A percentile compares a stretch with the other conserved stretches of the same genome.
Evolutionary conservation across 2,329 filamentous ascomycete species (phyloP).

Genomic region (Cytospora chrysosperma): DNA sequence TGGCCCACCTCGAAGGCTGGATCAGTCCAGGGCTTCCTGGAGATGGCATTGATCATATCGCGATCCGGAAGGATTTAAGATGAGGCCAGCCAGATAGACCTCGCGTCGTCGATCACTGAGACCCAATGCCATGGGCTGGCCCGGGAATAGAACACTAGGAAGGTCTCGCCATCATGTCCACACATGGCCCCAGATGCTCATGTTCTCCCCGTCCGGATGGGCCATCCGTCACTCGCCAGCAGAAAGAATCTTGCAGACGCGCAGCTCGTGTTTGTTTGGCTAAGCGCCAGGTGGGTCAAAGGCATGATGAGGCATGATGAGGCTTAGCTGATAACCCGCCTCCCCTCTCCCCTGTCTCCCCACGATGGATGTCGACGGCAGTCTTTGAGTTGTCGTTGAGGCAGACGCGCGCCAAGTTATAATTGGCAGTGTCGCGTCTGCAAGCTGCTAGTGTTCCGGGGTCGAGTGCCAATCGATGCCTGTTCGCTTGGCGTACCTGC

Average conservation of each 20-base stretch:
- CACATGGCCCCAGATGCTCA: neutral
- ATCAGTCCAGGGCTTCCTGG: neutral
- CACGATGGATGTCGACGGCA: neutral
- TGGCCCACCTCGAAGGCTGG: constrained; percentile 15
- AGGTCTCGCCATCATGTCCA: neutral
- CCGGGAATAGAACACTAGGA: constrained; percentile 14
- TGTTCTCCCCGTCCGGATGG: constrained; percentile 1
- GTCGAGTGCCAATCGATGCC: constrained; percentile 18
- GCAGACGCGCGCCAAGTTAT: constrained; percentile 24
- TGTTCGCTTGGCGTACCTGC: constrained; percentile 20
- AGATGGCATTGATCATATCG: constrained; percentile 7
- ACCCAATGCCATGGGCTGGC: constrained; percentile 21
- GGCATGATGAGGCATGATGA: constrained; percentile 9
- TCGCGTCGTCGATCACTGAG: constrained; percentile 18
- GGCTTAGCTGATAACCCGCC: constrained; percentile 5
- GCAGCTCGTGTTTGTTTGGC: neutral
- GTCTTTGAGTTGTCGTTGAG: neutral
- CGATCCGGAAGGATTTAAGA: constrained; percentile 10
- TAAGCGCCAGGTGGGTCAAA: constrained; percentile 4
- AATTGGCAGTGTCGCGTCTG: constrained; percentile 14
- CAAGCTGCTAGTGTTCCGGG: constrained; percentile 1
- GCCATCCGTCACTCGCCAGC: neutral
- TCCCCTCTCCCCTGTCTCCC: neutral
- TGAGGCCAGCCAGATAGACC: constrained; percentile 23
- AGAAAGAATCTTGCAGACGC: neutral